These are phyloP conservation scores for Torulaspora pretoriensis DNA, from an alignment of 1,139 yeast species.

Conservation along the genomic window DNA sequence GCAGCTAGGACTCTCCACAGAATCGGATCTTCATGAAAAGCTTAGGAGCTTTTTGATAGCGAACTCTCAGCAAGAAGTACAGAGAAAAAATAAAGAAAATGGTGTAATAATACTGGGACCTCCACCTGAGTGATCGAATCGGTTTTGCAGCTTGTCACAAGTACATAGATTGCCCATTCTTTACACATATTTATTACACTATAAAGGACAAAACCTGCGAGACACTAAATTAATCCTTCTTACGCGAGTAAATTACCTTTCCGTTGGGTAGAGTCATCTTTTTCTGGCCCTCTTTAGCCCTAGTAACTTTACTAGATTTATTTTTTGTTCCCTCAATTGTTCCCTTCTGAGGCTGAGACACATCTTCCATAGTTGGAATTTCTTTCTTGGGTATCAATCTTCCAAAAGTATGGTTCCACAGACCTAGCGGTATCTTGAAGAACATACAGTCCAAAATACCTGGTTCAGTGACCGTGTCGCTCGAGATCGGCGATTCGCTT, in stretches of 20 bases:
- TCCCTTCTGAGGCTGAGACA: background rate
- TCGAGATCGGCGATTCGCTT: conserved; percentile 34
- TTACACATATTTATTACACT: conserved; percentile 2
- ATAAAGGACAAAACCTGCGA: conserved; percentile 15
- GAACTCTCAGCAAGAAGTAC: conserved; percentile 30
- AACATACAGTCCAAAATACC: conserved; percentile 55
- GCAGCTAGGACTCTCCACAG: conserved; percentile 31
- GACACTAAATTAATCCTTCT: conserved; percentile 16
- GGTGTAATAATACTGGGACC: conserved; percentile 37
- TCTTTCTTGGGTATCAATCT: conserved; percentile 22
- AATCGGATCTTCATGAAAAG: conserved; percentile 34
- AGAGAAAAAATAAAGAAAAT: conserved; percentile 27
- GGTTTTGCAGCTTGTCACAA: background rate
- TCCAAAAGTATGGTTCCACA: conserved; percentile 39
- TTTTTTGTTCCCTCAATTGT: conserved; percentile 5
- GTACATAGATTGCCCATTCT: background rate
- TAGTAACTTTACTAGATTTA: conserved; percentile 25
- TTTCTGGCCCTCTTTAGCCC: conserved; percentile 43
- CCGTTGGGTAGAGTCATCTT: conserved; percentile 53
- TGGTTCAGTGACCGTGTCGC: conserved; percentile 38
- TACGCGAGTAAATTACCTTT: conserved; percentile 51
- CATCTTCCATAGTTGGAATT: conserved; percentile 6
- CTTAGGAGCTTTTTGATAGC: conserved; percentile 30
- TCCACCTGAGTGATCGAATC: conserved; percentile 16
- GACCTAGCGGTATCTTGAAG: conserved; percentile 39